These are phyloP conservation scores for Podaxis sp. DNA, from an alignment of 768 basidiomycete species.

Conservation along the genomic window DNA sequence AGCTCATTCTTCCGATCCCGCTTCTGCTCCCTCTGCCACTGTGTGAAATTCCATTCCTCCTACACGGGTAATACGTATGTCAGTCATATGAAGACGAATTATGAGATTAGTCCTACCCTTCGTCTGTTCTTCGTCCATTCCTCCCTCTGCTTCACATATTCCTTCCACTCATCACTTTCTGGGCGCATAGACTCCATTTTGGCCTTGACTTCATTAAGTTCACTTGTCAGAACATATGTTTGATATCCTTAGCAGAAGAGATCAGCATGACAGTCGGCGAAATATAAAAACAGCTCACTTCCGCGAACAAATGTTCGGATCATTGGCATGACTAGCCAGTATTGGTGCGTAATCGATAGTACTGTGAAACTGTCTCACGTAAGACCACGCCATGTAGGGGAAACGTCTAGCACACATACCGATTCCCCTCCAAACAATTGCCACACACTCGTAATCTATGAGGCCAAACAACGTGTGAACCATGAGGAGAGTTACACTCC, in stretches of 20 bases:
- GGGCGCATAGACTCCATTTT: neutral
- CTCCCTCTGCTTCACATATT: neutral
- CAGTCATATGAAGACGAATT: neutral
- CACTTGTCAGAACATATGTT: slow-evolving; percentile 9
- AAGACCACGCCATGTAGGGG: neutral
- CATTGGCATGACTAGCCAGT: neutral
- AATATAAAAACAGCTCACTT: neutral
- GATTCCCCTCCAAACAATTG: slow-evolving; percentile 2
- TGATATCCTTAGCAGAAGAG: neutral
- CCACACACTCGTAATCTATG: slow-evolving; percentile 10
- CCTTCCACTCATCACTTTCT: neutral
- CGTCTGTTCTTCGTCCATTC: neutral
- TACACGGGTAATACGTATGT: neutral
- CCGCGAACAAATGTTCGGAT: slow-evolving; percentile 7
- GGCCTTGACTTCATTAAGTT: slow-evolving; percentile 1
- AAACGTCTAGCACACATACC: neutral
- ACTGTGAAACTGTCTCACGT: neutral
- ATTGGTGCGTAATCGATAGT: neutral
- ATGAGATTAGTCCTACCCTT: neutral
- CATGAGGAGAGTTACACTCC: slow-evolving; percentile 10
- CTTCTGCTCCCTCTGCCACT: slow-evolving; percentile 6
- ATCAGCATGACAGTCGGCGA: neutral
- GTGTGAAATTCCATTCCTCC: slow-evolving; percentile 5
- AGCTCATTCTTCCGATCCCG: slow-evolving; percentile 14
- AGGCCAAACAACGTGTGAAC: slow-evolving; percentile 7